phyloP scores from a whole-genome alignment of 2,329 filamentous ascomycete species.

The Beauveria sp. region DNA sequence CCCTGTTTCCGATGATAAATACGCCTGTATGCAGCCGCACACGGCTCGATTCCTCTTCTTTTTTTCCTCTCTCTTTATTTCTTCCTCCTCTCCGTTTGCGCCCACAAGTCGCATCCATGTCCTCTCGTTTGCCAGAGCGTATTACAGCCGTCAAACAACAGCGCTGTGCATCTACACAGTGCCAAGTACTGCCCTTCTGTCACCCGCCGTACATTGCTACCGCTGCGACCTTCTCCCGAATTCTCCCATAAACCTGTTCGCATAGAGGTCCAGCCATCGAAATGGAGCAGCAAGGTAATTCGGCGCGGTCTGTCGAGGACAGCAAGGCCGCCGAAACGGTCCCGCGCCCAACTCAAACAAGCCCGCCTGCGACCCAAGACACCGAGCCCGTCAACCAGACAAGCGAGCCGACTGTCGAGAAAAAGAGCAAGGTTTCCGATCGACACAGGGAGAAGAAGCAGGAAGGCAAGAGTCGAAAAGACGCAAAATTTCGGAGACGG shows the following conservation, averaged over 20 bases:
- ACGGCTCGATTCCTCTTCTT: neutral
- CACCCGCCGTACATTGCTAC: neutral
- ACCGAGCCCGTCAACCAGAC: neutral
- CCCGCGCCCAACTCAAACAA: neutral
- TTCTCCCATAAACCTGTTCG: neutral
- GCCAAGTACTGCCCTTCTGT: neutral
- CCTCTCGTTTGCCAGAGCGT: neutral
- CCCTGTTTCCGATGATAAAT: slow-evolving; percentile 6
- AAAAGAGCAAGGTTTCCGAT: neutral
- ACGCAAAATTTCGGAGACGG: neutral
- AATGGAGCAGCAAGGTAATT: slow-evolving; percentile 6
- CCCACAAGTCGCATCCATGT: neutral
- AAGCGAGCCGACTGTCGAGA: neutral
- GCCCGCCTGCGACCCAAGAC: neutral
- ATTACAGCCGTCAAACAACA: neutral
- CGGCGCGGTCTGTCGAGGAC: neutral
- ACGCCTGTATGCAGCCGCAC: slow-evolving; percentile 2
- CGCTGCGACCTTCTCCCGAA: neutral
- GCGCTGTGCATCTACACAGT: neutral
- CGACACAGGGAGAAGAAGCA: neutral
- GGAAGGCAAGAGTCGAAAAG: neutral
- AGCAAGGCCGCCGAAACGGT: neutral
- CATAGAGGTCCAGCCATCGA: neutral
- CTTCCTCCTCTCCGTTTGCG: neutral
- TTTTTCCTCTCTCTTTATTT: neutral